Conservation (phyloP, 2,329 filamentous ascomycete genomes). For the Leptosphaerulina australis region DNA sequence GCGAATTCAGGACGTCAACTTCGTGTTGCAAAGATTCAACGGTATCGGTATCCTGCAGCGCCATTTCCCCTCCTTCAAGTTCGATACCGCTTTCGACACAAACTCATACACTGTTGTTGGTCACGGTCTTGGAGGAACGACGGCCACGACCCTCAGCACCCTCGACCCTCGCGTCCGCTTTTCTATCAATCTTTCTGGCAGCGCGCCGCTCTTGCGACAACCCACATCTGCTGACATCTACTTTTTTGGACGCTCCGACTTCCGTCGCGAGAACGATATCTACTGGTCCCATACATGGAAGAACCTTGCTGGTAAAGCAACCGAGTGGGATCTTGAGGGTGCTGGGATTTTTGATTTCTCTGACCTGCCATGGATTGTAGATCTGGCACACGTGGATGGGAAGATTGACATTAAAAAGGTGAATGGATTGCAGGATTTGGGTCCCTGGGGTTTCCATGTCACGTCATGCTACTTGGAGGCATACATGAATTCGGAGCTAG, state of each 20-base stretch:
- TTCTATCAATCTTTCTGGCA: slow-evolving; percentile 36
- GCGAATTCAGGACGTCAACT: slow-evolving; percentile 27
- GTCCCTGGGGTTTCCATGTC: slow-evolving; percentile 17
- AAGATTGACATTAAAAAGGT: slow-evolving; percentile 5
- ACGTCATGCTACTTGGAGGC: slow-evolving; percentile 28
- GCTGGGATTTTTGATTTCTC: slow-evolving; percentile 31
- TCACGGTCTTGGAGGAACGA: slow-evolving; percentile 40
- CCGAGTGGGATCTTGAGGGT: slow-evolving; percentile 32
- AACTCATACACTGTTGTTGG: slow-evolving; percentile 25
- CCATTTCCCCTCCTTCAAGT: slow-evolving; percentile 22
- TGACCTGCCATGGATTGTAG: slow-evolving; percentile 30
- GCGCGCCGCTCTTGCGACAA: slow-evolving; percentile 17
- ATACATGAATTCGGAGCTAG: slow-evolving; percentile 19
- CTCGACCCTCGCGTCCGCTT: slow-evolving; percentile 19
- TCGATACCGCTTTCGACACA: slow-evolving; percentile 17
- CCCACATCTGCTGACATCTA: slow-evolving; percentile 20
- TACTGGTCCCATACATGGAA: slow-evolving; percentile 72
- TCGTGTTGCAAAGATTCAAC: slow-evolving; percentile 24
- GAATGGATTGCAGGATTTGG: slow-evolving; percentile 12
- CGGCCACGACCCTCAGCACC: slow-evolving; percentile 26
- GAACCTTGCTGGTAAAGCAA: slow-evolving; percentile 23
- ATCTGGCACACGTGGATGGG: slow-evolving; percentile 19
- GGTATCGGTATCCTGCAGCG: neutral
- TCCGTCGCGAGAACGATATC: slow-evolving; percentile 94
- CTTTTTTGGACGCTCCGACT: slow-evolving; percentile 65